A percentile compares a stretch with the other conserved stretches of the same genome.
Evolutionary conservation across 1,284 basidiomycete species (phyloP).

Genomic region (Fomitopsis palustris): DNA sequence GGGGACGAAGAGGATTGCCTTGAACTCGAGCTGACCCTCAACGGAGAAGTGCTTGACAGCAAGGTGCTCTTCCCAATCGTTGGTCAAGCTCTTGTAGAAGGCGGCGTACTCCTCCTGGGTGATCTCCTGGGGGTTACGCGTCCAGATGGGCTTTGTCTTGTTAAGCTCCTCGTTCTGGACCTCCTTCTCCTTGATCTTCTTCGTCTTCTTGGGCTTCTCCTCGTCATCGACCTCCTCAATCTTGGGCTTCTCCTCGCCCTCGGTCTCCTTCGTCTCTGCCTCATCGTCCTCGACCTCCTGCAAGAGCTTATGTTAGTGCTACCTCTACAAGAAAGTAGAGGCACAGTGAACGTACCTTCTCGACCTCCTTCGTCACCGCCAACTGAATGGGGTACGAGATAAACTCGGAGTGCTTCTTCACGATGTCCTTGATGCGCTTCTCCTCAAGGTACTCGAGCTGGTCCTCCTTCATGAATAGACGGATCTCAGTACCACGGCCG

Average conservation of each 20-base stretch:
- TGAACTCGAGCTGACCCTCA: constrained; percentile 99
- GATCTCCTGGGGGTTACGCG: constrained; percentile 95
- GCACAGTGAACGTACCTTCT: constrained; percentile 65
- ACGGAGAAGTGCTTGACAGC: constrained; percentile 99
- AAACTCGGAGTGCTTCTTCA: constrained; percentile 99
- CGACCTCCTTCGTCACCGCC: constrained; percentile 98
- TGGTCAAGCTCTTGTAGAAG: constrained; percentile 99
- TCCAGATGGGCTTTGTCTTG: constrained; percentile 99
- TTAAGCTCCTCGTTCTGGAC: constrained; percentile 97
- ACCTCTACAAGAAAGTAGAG: not conserved
- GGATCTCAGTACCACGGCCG: constrained; percentile 94
- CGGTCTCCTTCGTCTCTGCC: constrained; percentile 53
- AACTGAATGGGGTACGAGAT: constrained; percentile 99
- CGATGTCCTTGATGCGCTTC: constrained; percentile 99
- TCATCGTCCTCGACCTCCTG: constrained; percentile 91
- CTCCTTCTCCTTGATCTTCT: constrained; percentile 93
- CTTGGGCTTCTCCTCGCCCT: constrained; percentile 71
- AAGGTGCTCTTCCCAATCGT: constrained; percentile 99
- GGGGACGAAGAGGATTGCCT: constrained; percentile 96
- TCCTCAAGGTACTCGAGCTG: constrained; percentile 99
- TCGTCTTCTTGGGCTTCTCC: constrained; percentile 93
- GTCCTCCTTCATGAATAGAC: constrained; percentile 97
- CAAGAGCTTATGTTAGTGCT: not conserved
- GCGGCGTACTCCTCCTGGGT: constrained; percentile 89
- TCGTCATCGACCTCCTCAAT: constrained; percentile 80